Conservation (phyloP, 2,329 filamentous ascomycete genomes). For the Tolypocladium paradoxum region DNA sequence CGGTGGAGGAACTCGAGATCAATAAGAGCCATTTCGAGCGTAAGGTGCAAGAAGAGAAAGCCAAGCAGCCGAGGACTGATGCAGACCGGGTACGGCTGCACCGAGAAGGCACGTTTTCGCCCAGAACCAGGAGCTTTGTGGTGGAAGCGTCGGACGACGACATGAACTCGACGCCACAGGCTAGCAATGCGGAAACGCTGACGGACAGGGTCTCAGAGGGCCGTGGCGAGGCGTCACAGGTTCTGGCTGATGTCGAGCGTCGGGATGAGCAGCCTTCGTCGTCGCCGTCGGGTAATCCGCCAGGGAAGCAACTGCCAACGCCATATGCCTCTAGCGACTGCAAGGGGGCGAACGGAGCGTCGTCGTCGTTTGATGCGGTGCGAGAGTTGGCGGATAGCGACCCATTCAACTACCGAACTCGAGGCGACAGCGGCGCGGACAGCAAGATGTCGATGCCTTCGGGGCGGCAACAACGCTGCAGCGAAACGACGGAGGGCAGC, state of each 20-base stretch:
- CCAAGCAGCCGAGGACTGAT: conserved; percentile 28
- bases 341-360: conserved; percentile 32
- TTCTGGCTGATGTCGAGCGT: conserved; percentile 11
- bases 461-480: conserved; percentile 44
- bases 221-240: conserved; percentile 11
- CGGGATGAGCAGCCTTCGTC: conserved; percentile 14
- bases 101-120: conserved; percentile 32
- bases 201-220: conserved; percentile 11
- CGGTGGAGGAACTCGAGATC: conserved; percentile 65
- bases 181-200: conserved; percentile 8
- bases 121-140: conserved; percentile 32
- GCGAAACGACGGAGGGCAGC: conserved; percentile 52
- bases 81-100: conserved; percentile 23
- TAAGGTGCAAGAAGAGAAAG: conserved; percentile 54
- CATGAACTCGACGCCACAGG: conserved; percentile 9
- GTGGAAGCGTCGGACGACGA: conserved; percentile 15
- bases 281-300: conserved; percentile 2
- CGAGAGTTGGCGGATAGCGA: conserved; percentile 39
- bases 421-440: conserved; percentile 19
- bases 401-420: conserved; percentile 29
- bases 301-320: not conserved
- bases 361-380: conserved; percentile 33
- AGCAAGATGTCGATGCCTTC: conserved; percentile 27
- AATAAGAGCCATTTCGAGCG: conserved; percentile 69
- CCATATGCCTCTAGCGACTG: conserved; percentile 5